A percentile compares a stretch with the other conserved stretches of the same genome.
Conservation (phyloP, 2,329 filamentous ascomycete species). For the Onygena corvina region DNA sequence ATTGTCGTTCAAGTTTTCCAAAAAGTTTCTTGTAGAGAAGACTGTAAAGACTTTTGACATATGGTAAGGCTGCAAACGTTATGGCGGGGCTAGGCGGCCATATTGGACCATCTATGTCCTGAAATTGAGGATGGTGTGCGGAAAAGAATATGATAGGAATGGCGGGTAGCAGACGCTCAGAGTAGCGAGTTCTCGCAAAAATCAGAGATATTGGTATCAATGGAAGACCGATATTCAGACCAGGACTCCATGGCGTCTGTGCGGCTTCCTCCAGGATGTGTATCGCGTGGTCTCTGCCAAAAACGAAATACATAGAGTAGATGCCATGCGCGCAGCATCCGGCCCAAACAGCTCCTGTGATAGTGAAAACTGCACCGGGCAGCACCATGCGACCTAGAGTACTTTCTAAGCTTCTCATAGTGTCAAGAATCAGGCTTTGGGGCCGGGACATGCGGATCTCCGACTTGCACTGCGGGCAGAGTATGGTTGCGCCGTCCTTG, state of each 20-base stretch:
- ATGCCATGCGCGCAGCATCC: conserved; percentile 48
- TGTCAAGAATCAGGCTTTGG: conserved; percentile 57
- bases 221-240: conserved; percentile 49
- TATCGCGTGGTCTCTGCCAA: conserved; percentile 50
- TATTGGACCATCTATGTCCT: conserved; percentile 41
- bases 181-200: conserved; percentile 52
- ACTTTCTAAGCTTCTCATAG: conserved; percentile 49
- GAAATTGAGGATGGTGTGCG: conserved; percentile 32
- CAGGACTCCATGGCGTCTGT: conserved; percentile 33
- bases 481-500: conserved; percentile 49
- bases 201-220: conserved; percentile 57
- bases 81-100: conserved; percentile 57
- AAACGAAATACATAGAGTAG: conserved; percentile 53
- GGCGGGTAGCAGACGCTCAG: conserved; percentile 51
- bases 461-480: conserved; percentile 82
- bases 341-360: conserved; percentile 38
- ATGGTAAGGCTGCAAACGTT: conserved; percentile 54
- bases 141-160: conserved; percentile 48
- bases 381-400: conserved; percentile 49
- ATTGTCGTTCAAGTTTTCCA: conserved; percentile 45
- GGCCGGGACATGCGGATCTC: conserved; percentile 66
- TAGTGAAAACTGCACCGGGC: conserved; percentile 47
- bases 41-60: conserved; percentile 52
- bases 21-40: conserved; percentile 49
- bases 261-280: conserved; percentile 39